Evolutionary conservation across 2,329 filamentous ascomycete genomes (phyloP).

Genomic region (Curvularia hawaiiensis): DNA sequence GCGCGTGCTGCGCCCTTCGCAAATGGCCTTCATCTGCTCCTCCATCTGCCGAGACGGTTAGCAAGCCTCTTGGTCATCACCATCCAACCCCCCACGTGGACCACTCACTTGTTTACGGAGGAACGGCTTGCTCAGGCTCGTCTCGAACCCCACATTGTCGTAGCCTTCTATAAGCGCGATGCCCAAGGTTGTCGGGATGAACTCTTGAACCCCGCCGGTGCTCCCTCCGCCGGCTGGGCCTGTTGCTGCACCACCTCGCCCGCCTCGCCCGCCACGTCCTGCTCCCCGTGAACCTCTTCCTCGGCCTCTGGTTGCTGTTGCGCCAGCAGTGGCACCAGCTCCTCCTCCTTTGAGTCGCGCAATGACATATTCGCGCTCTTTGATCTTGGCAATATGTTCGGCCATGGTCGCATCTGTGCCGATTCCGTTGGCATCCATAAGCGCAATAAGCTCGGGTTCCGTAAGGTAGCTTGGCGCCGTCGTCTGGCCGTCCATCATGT

Average conservation of each 20-base stretch:
- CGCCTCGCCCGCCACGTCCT: conserved; percentile 47
- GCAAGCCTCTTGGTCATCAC: conserved; percentile 10
- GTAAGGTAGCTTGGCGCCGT: conserved; percentile 84
- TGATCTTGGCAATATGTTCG: conserved; percentile 96
- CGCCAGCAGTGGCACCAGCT: conserved; percentile 41
- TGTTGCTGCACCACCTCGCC: conserved; percentile 48
- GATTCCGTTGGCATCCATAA: conserved; percentile 99
- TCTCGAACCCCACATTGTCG: conserved; percentile 90
- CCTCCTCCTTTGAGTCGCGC: conserved; percentile 59
- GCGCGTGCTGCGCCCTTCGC: conserved; percentile 79
- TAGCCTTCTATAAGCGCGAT: conserved; percentile 93
- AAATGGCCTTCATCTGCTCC: conserved; percentile 94
- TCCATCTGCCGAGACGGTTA: conserved; percentile 68
- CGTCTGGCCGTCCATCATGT: conserved; percentile 91
- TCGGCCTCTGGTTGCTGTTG: conserved; percentile 50
- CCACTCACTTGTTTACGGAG: conserved; percentile 76
- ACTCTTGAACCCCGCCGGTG: conserved; percentile 71
- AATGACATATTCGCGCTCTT: conserved; percentile 84
- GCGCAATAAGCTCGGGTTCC: conserved; percentile 89
- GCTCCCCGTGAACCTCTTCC: conserved; percentile 36
- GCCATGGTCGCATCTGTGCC: conserved; percentile 99
- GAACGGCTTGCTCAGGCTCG: conserved; percentile 93
- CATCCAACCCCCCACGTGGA: conserved; percentile 8
- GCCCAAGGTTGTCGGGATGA: conserved; percentile 90
- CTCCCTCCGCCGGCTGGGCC: conserved; percentile 48